These are phyloP conservation scores for Neofusicoccum kwambonambiense DNA, from an alignment of 2,329 filamentous ascomycete genomes.

Conservation along the genomic window DNA sequence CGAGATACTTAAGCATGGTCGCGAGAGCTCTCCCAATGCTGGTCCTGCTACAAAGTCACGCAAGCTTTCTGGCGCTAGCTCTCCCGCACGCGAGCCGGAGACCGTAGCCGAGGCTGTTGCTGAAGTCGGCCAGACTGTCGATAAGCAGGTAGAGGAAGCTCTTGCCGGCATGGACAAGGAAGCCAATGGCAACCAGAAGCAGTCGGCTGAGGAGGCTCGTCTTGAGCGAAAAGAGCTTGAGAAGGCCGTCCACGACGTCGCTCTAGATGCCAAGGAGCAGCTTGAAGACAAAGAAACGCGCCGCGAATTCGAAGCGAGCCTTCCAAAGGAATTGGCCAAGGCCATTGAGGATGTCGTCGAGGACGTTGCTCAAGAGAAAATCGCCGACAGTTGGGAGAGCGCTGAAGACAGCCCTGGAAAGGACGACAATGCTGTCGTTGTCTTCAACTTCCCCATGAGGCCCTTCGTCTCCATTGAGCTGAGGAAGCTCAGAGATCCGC, in stretches of 20 bases:
- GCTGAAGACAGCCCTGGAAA: constrained; percentile 67
- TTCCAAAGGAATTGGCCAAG: constrained; percentile 54
- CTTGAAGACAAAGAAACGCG: constrained; percentile 56
- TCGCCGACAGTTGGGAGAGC: constrained; percentile 90
- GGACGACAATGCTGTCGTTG: constrained; percentile 68
- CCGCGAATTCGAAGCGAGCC: constrained; percentile 53
- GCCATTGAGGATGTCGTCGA: constrained; percentile 59
- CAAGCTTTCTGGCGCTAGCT: constrained; percentile 30
- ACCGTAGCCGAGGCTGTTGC: constrained; percentile 70
- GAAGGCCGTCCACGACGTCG: constrained; percentile 29
- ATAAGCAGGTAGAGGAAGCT: constrained; percentile 64
- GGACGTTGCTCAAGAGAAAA: constrained; percentile 53
- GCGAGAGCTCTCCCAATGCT: constrained; percentile 35
- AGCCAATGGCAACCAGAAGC: constrained; percentile 42
- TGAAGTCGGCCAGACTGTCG: constrained; percentile 61
- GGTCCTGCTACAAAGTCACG: constrained; percentile 34
- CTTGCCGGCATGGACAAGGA: constrained; percentile 54
- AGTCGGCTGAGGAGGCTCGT: constrained; percentile 51
- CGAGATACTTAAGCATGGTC: constrained; percentile 47
- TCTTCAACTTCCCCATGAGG: constrained; percentile 95
- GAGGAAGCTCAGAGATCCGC: constrained; percentile 53
- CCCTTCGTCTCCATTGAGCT: constrained; percentile 91
- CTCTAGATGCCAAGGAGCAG: constrained; percentile 33
- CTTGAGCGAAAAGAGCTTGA: constrained; percentile 35
- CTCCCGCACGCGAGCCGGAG: constrained; percentile 44